Conservation (phyloP, 148 eudicot genomes). For the Hydrangea macrophylla region DNA sequence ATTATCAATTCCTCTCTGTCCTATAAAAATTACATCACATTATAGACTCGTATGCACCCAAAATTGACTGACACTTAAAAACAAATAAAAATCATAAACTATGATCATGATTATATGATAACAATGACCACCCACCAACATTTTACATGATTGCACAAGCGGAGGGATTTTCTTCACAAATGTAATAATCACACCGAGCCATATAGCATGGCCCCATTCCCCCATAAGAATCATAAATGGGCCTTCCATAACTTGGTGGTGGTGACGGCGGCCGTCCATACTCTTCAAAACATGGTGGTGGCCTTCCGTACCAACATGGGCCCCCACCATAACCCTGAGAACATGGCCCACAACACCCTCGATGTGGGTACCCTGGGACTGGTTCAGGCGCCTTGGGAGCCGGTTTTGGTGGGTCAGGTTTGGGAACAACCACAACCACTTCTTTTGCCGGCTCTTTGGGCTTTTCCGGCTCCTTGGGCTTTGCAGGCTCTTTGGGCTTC, state of each 20-base stretch:
- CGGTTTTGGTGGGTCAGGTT: neutral
- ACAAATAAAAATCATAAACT: no score
- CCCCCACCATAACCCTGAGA: conserved; percentile 3
- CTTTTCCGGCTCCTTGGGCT: conserved; percentile 14
- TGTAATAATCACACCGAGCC: conserved; percentile 23
- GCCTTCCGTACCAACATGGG: conserved; percentile 24
- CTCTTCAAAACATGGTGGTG: neutral
- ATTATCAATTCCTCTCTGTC: no score
- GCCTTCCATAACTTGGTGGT: conserved; percentile 6
- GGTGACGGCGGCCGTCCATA: conserved; percentile 5
- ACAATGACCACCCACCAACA: neutral
- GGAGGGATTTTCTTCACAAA: conserved; percentile 33
- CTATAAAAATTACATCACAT: no score
- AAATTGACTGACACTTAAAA: no score
- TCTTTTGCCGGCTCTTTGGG: neutral
- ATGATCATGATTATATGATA: no score
- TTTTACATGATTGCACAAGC: conserved; percentile 46
- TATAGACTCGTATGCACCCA: no score
- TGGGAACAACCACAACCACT: no score
- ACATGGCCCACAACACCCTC: neutral
- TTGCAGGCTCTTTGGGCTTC: conserved; percentile 21
- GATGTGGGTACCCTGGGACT: no score
- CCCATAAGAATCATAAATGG: neutral
- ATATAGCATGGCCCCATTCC: conserved; percentile 10
- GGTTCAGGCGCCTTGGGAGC: no score